These are phyloP conservation scores for Allantophomopsis lycopodina DNA, from an alignment of 2,329 filamentous ascomycete species.

Conservation along the genomic window DNA sequence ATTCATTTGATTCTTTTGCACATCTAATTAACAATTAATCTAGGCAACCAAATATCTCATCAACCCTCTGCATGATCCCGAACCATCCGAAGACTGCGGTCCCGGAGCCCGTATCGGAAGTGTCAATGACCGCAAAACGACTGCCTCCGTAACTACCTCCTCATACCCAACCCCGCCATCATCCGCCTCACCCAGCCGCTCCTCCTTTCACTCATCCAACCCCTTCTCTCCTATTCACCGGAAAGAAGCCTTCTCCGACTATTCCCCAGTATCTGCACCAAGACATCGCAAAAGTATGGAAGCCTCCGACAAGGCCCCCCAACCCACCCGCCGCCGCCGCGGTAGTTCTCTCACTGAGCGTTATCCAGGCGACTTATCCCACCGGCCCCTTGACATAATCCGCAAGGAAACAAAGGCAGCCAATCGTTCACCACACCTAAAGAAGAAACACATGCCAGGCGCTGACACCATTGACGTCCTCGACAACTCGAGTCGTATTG, in stretches of 20 bases:
- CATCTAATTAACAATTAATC: constrained; percentile 1
- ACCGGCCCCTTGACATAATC: constrained; percentile 54
- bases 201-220: constrained; percentile 30
- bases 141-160: neutral
- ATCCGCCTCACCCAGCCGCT: constrained; percentile 36
- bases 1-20: neutral
- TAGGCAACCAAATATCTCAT: constrained; percentile 55
- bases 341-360: constrained; percentile 41
- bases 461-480: constrained; percentile 73
- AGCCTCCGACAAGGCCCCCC: constrained; percentile 1
- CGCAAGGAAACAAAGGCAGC: constrained; percentile 48
- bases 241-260: constrained; percentile 16
- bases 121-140: constrained; percentile 12
- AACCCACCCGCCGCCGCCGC: constrained; percentile 19
- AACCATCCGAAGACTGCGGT: constrained; percentile 54
- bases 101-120: constrained; percentile 33
- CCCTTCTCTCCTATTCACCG: constrained; percentile 19
- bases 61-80: constrained; percentile 53
- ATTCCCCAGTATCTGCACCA: constrained; percentile 6
- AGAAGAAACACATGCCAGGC: constrained; percentile 48
- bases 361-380: constrained; percentile 49
- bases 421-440: constrained; percentile 51
- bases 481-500: constrained; percentile 45
- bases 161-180: constrained; percentile 33
- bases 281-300: constrained; percentile 5